These are phyloP conservation scores for Basipetospora chlamydospora DNA, from an alignment of 2,329 filamentous ascomycete genomes.

Conservation along the genomic window DNA sequence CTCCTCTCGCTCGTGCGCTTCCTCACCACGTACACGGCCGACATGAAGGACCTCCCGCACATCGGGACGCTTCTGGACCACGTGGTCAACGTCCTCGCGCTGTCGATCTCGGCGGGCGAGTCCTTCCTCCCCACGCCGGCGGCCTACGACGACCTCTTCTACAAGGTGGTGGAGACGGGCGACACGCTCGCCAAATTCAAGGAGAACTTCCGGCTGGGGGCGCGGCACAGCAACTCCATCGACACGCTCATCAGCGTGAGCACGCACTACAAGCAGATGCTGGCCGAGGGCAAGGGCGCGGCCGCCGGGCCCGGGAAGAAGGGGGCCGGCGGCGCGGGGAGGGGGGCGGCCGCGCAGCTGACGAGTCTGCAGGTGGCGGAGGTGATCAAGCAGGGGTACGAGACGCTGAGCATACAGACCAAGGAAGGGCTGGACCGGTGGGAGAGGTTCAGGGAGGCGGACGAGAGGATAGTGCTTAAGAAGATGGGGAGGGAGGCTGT, in stretches of 20 bases:
- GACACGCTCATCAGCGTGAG: constrained; percentile 72
- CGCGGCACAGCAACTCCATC: constrained; percentile 54
- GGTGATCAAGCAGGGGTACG: constrained; percentile 92
- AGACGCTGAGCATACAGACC: constrained; percentile 81
- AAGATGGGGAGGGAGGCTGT: constrained; percentile 72
- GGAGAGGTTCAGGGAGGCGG: constrained; percentile 75
- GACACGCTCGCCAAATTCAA: constrained; percentile 72
- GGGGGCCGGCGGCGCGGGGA: constrained; percentile 31
- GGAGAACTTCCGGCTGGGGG: constrained; percentile 52
- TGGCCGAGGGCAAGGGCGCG: constrained; percentile 43
- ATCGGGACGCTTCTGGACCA: constrained; percentile 63
- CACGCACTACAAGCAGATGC: constrained; percentile 72
- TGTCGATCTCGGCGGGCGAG: constrained; percentile 76
- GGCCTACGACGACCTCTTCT: constrained; percentile 92
- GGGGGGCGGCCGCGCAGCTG: too few species aligned
- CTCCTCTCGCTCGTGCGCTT: constrained; percentile 81
- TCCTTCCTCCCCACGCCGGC: constrained; percentile 77
- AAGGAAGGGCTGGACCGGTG: constrained; percentile 76
- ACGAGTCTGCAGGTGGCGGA: constrained; percentile 74
- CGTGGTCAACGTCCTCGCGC: constrained; percentile 67
- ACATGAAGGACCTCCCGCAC: constrained; percentile 54
- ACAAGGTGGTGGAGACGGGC: constrained; percentile 90
- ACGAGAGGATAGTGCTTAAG: constrained; percentile 74
- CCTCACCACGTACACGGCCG: constrained; percentile 69
- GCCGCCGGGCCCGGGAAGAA: constrained; percentile 25